Conservation (phyloP, 2,329 filamentous ascomycete genomes). For the Epichloe festucae region DNA sequence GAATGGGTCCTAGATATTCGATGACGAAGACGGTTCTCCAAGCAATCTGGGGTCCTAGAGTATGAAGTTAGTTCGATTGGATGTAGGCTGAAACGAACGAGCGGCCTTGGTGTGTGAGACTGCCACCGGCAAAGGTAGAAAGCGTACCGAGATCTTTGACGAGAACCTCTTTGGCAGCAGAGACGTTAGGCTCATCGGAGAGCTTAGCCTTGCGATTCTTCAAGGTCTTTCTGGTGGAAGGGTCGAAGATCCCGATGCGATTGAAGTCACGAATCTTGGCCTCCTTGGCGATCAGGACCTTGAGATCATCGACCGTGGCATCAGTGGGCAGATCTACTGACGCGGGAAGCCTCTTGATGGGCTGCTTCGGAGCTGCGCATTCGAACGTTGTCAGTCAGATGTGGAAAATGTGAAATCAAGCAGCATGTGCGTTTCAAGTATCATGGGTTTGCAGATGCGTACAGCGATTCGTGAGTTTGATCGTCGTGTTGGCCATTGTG, state of each 20-base stretch:
- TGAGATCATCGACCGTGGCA: constrained; percentile 48
- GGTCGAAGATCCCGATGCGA: constrained; percentile 49
- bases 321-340: constrained; percentile 34
- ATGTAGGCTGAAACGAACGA: too few species aligned
- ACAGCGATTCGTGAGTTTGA: constrained; percentile 13
- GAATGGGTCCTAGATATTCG: constrained; percentile 84
- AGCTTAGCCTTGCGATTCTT: constrained; percentile 47
- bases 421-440: background rate
- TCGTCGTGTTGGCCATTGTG: constrained; percentile 7
- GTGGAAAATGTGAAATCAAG: background rate
- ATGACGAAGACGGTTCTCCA: constrained; percentile 93
- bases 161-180: constrained; percentile 47
- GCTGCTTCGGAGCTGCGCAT: constrained; percentile 30
- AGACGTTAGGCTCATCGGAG: constrained; percentile 33
- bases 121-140: background rate
- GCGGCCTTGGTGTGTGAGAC: too few species aligned
- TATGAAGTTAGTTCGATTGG: background rate
- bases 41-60: constrained; percentile 66
- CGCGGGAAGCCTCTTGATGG: constrained; percentile 40
- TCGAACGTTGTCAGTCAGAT: constrained; percentile 2
- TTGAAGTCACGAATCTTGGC: constrained; percentile 42
- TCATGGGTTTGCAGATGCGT: background rate
- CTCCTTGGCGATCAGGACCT: constrained; percentile 39
- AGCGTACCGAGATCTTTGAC: constrained; percentile 83
- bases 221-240: constrained; percentile 46